Evolutionary conservation across 768 basidiomycete genomes (phyloP), one percentile per base, ranked within the genome.

Genomic region (Suillus clintonianus): DNA sequence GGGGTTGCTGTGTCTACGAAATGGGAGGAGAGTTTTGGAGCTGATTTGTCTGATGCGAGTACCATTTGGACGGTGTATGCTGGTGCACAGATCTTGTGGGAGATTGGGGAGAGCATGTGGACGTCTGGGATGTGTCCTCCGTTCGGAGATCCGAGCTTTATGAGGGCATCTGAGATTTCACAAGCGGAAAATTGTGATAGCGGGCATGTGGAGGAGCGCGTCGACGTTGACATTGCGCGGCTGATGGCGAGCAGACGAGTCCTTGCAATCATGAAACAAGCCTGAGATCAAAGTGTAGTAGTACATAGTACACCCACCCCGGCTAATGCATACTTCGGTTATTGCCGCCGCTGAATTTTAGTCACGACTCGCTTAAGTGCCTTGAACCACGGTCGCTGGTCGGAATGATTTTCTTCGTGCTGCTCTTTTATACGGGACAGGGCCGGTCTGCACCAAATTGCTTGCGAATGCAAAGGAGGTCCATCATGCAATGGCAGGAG

Each of bases 11-110:
- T 86, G 73, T 97, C 95, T 22, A 96, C 91, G 69, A 93, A 96
- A 73, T 97, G 95, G 7, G 81, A 76, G 0, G 84, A 77, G 1
- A 89, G 80, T 69, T 82, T 90, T 0, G 93, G 91, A 0, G 90
- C 83, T 8, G 79, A 71, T 32, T 76, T 82, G 71, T 92, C 84
- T 0, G 82, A 82, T 0, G 80, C 78, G 8, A 80, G 73, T 11
- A 93, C 91, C 86, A 96, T 92, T 76, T 87, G 82, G 43, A 97
- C 94, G 1, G 95, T 97, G 73, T 92, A 95, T 3, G 92, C 95
- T 39, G 89, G 90, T 2, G 89, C 92, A 70, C 90, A 92, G 54
- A 89, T 74, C 57, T 78, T 80, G 50, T 80, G 79, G 11, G 78
- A 59, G 6, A 70, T 65, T 0, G 77, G 70, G 27, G 77, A 75